phyloP scores from a whole-genome alignment of 345 rosid genomes.

The Eucalyptus marginata region DNA sequence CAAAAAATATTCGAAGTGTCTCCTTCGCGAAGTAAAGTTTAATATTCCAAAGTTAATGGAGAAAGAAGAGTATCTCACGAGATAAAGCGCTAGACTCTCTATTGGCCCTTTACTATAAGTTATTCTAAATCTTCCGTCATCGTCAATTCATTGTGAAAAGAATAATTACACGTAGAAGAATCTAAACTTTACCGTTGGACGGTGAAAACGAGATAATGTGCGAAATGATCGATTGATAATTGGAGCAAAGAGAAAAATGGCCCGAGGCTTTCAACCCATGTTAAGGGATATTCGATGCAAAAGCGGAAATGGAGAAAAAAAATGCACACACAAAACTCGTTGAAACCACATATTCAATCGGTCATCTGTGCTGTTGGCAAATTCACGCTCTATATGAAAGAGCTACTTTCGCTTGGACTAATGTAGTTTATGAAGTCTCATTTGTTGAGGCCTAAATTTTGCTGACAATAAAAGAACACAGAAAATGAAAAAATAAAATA shows the following conservation, averaged over 20 bases:
- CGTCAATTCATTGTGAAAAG: not conserved
- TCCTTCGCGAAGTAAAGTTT: not conserved
- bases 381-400: not conserved
- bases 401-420: accelerated
- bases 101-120: not conserved
- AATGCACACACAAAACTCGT: not conserved
- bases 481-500: too few relatives aligned
- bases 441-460: not conserved
- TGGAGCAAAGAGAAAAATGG: not conserved
- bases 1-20: not conserved
- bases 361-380: not conserved
- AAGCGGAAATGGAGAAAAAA: not conserved
- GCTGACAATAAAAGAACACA: not conserved
- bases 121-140: not conserved
- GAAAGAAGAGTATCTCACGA: not conserved
- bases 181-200: not conserved
- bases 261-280: not conserved
- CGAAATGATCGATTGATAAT: not conserved
- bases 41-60: not conserved
- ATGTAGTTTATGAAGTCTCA: not conserved
- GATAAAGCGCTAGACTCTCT: not conserved
- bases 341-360: not conserved
- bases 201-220: not conserved
- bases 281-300: not conserved
- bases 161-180: not conserved